phyloP scores from a whole-genome alignment of 225 moss, liverwort and hornwort species.

The Sphagnum contortum region DNA sequence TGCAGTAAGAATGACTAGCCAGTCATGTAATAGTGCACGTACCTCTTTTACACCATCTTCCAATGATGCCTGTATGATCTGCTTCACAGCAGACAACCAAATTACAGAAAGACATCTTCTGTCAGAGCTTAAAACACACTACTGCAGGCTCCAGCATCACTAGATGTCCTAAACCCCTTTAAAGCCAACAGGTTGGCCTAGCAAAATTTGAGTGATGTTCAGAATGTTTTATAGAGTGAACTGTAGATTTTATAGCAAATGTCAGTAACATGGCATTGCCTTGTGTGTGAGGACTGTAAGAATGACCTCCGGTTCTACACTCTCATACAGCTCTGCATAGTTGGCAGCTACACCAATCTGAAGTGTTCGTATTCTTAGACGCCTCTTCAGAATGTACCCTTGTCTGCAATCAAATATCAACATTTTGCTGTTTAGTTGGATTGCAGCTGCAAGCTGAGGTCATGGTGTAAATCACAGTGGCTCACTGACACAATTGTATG shows the following conservation, averaged over 20 bases:
- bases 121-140: background rate
- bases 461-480: no score
- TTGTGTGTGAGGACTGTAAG: conserved; percentile 89
- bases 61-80: conserved; percentile 93
- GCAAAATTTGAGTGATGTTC: no score
- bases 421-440: no score
- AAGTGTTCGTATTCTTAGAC: conserved; percentile 78
- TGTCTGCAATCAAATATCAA: conserved; percentile 25
- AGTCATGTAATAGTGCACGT: conserved; percentile 82
- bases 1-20: conserved; percentile 95
- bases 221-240: no score
- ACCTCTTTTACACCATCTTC: conserved; percentile 96
- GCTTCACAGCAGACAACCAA: conserved; percentile 6
- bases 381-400: conserved; percentile 67
- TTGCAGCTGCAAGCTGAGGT: no score
- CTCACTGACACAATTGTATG: no score
- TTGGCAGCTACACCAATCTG: conserved; percentile 64
- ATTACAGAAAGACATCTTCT: background rate
- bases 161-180: no score
- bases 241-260: no score
- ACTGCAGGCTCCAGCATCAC: no score
- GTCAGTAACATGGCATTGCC: conserved; percentile 22
- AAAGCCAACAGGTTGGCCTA: no score
- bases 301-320: conserved; percentile 90
- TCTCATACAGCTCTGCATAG: conserved; percentile 67